Percentiles rank a stretch among this genome's conserved stretches.
Conservation (phyloP, 1,139 yeast species). For the Geotrichum citri-aurantii region DNA sequence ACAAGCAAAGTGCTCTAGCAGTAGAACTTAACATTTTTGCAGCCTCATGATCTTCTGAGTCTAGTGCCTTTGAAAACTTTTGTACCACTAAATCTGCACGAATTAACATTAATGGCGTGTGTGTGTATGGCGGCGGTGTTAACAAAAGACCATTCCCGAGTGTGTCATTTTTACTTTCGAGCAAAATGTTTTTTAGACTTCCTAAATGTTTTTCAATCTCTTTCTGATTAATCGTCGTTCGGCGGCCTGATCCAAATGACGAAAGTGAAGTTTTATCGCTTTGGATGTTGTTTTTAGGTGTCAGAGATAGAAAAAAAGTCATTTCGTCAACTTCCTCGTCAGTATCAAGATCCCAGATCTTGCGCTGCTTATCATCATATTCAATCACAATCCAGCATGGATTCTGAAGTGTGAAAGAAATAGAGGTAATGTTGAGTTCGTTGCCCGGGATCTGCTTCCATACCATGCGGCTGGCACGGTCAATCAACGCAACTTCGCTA, state of each 20-base stretch:
- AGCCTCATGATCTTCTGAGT: not conserved
- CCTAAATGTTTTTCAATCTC: constrained; percentile 1
- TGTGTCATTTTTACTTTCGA: not conserved
- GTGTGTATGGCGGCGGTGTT: constrained; percentile 9
- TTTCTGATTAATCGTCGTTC: not conserved
- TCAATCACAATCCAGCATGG: constrained; percentile 16
- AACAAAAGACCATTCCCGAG: not conserved
- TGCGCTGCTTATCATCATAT: constrained; percentile 20
- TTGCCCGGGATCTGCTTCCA: constrained; percentile 24
- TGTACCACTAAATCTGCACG: constrained; percentile 9
- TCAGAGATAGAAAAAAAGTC: constrained; percentile 7
- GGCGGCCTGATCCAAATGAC: not conserved
- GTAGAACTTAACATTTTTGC: constrained; percentile 6
- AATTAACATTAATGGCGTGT: constrained; percentile 14
- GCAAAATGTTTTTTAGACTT: constrained; percentile 8
- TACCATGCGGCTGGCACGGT: constrained; percentile 16
- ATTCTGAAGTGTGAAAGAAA: constrained; percentile 12
- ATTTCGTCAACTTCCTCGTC: constrained; percentile 20
- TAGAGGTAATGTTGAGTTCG: constrained; percentile 17
- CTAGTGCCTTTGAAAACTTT: constrained; percentile 7
- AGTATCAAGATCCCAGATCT: constrained; percentile 22
- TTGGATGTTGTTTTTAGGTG: not conserved
- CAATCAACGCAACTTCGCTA: constrained; percentile 23
- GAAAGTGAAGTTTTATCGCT: constrained; percentile 7
- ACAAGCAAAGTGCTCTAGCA: constrained; percentile 13